These are phyloP conservation scores for Hymenoscyphus salicellus DNA, from an alignment of 2,329 filamentous ascomycete genomes.

Conservation along the genomic window DNA sequence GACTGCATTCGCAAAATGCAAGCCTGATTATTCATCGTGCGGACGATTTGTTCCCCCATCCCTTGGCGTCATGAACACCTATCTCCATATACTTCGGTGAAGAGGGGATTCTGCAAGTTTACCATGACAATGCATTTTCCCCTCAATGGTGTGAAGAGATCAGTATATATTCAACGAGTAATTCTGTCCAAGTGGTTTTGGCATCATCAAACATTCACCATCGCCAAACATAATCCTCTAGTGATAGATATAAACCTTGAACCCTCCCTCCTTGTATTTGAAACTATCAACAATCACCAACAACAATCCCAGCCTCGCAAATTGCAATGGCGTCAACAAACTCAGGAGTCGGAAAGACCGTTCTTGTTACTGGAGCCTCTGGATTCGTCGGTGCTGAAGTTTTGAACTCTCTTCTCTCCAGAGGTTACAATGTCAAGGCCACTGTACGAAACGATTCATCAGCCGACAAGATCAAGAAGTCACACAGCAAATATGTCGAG, in stretches of 20 bases:
- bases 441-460: slow-evolving; percentile 47
- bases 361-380: slow-evolving; percentile 39
- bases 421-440: slow-evolving; percentile 38
- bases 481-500: slow-evolving; percentile 37
- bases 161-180: background rate
- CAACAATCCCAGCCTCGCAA: background rate
- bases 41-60: background rate
- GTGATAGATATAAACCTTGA: background rate
- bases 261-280: too few species aligned
- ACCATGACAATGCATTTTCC: background rate
- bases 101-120: background rate
- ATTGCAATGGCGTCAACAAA: slow-evolving; percentile 12
- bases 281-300: background rate
- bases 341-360: slow-evolving; percentile 22
- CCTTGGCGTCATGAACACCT: background rate
- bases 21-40: background rate
- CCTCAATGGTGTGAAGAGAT: background rate
- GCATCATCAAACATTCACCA: background rate
- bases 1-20: background rate
- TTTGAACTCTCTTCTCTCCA: slow-evolving; percentile 44
- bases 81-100: background rate
- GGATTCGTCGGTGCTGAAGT: slow-evolving; percentile 53
- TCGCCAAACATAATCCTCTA: background rate
- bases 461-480: slow-evolving; percentile 42
- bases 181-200: background rate